Evolutionary conservation across 2,329 filamentous ascomycete species (phyloP), one percentile per base, ranked within the genome.

Genomic region (Colletotrichum cereale): DNA sequence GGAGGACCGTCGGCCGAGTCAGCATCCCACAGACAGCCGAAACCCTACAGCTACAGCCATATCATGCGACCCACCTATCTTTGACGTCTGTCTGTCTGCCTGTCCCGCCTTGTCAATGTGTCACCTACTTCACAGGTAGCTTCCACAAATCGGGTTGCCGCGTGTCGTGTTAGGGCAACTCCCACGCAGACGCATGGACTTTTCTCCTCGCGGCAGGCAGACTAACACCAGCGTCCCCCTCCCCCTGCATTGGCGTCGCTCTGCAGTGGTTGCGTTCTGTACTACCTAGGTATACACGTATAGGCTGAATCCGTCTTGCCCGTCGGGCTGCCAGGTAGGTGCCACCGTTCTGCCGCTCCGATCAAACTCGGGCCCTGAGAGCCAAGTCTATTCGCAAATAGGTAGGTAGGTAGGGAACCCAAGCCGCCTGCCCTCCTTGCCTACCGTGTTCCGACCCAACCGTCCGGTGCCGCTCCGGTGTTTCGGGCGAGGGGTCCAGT

Each of bases 401-500:
- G n/a, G n/a, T n/a, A 7, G 42, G 42, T 12, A 10, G 16, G 29
- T n/a, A 52, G 29, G 50, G 3, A 53, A 7, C 50, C 10, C 29
- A n/a, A 53, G 18, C 29, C 50, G 29, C 26, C 50, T n/a, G 48
- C 11, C 21, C 50, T 34, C 8, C 21, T 36, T 29, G 50, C 16
- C 21, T 36, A 55, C 29, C 29, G 29, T n/a, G 31, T 24, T 29
- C 58, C 40, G 66, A 50, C 66, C 60, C 48, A 63, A 6, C 42
- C 34, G 50, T 21, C 29, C 58, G 66, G 58, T 63, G 21, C 40
- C 40, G 58, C 60, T 56, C 50, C 58, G 24, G 48, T 64, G 58
- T 57, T 65, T 68, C 52, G 42, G 52, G 36, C 40, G 26, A 31
- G 47, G 21, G 29, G 14, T 38, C 44, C 40, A 36, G 48, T n/a